A percentile compares a stretch with the other conserved stretches of the same genome.
Conservation (phyloP, 805 yeast species). For the Barnettozyma californica region DNA sequence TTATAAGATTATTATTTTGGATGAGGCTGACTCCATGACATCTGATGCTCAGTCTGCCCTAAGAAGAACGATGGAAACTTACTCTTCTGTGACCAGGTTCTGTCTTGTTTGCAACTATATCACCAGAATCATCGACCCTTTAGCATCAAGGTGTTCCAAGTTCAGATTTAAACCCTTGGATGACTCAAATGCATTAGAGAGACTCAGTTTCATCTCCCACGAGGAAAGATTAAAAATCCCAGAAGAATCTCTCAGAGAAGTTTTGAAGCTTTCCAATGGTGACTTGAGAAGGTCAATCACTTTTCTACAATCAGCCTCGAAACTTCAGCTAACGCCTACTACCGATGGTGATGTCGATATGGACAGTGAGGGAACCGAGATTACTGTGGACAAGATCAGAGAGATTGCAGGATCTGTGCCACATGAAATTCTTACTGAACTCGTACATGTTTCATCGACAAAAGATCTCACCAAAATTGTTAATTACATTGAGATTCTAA, state of each 20-base stretch:
- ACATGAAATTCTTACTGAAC: slow-evolving; percentile 34
- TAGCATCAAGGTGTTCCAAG: slow-evolving; percentile 94
- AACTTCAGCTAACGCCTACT: slow-evolving; percentile 32
- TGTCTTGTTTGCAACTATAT: slow-evolving; percentile 95
- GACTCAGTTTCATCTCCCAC: slow-evolving; percentile 55
- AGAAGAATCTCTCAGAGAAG: slow-evolving; percentile 51
- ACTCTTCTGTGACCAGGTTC: slow-evolving; percentile 85
- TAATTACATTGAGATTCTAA: slow-evolving; percentile 42
- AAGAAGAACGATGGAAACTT: slow-evolving; percentile 92
- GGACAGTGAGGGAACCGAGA: slow-evolving; percentile 19
- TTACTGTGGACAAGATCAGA: slow-evolving; percentile 44
- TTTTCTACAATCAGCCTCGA: slow-evolving; percentile 76
- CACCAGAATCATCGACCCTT: slow-evolving; percentile 92
- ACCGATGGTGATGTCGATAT: slow-evolving; percentile 31
- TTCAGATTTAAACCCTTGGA: slow-evolving; percentile 84
- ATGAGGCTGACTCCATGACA: slow-evolving; percentile 98
- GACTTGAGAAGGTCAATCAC: slow-evolving; percentile 94
- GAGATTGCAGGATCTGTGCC: slow-evolving; percentile 80
- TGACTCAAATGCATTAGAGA: slow-evolving; percentile 57
- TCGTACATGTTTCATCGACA: slow-evolving; percentile 35
- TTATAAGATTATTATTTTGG: slow-evolving; percentile 84
- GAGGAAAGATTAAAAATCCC: slow-evolving; percentile 41
- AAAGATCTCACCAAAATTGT: slow-evolving; percentile 32
- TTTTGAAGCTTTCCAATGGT: slow-evolving; percentile 74
- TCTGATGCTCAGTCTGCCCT: slow-evolving; percentile 93